These are phyloP conservation scores for Heteromeles arbutifolia DNA, from an alignment of 306 rosid genomes.

Conservation along the genomic window DNA sequence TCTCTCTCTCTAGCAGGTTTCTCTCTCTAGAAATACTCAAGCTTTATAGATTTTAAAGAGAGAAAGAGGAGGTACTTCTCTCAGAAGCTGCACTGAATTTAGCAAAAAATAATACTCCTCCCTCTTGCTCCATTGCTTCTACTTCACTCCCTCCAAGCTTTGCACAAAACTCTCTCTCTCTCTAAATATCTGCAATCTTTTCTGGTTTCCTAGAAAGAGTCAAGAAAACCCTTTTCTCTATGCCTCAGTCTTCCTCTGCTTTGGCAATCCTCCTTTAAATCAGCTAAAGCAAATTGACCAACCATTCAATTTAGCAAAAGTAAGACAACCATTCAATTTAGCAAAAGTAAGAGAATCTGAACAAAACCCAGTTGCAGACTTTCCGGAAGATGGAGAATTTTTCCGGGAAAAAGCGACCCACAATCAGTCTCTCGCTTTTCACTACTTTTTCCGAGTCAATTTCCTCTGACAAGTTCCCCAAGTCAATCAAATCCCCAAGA, in stretches of 20 bases:
- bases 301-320: no score
- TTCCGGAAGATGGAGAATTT: conserved; percentile 27
- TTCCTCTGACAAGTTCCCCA: conserved; percentile 17
- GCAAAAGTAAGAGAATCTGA: background rate
- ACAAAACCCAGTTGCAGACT: conserved; percentile 1
- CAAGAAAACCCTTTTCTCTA: conserved; percentile 14
- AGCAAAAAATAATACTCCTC: background rate
- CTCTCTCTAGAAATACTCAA: background rate
- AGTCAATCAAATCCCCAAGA: conserved; percentile 31
- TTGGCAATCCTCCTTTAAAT: background rate
- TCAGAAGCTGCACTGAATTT: background rate
- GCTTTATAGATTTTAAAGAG: background rate
- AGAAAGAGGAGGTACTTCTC: background rate
- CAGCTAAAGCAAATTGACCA: background rate
- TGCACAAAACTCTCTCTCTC: background rate
- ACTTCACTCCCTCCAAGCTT: background rate
- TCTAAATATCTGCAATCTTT: background rate
- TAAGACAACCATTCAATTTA: background rate
- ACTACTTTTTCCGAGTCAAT: conserved; percentile 36
- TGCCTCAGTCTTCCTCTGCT: background rate
- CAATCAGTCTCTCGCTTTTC: conserved; percentile 35
- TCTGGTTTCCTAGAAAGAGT: background rate
- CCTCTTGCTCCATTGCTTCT: background rate
- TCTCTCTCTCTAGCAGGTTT: background rate
- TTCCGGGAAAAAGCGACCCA: conserved; percentile 29